These are phyloP conservation scores for Podospora pseudoanserina DNA, from an alignment of 495 filamentous ascomycete species.

Conservation along the genomic window DNA sequence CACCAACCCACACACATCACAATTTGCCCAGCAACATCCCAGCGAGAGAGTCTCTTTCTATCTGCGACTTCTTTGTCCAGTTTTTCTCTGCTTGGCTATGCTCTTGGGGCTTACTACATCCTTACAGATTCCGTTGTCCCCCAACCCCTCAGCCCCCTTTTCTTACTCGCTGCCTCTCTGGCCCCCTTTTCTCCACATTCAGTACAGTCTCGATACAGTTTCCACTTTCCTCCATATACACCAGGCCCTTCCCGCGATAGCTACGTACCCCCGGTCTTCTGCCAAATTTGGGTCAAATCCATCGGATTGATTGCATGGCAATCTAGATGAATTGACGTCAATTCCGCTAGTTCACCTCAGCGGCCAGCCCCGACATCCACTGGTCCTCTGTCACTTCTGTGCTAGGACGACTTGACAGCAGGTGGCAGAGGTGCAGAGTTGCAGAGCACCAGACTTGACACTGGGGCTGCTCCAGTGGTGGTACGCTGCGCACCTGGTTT, in stretches of 20 bases:
- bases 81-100: neutral
- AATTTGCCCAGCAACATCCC: neutral
- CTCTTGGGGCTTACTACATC: neutral
- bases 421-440: conserved; percentile 19
- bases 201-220: conserved; percentile 45
- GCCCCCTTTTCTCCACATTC: conserved; percentile 7
- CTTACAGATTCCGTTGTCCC: neutral
- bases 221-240: conserved; percentile 51
- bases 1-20: neutral
- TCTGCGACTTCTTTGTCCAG: neutral
- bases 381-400: neutral
- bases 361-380: conserved; percentile 18
- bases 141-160: conserved; percentile 1
- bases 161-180: neutral
- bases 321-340: conserved; percentile 39
- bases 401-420: conserved; percentile 9
- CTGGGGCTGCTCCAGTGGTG: neutral
- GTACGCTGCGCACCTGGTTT: conserved; percentile 26
- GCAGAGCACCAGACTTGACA: conserved; percentile 11
- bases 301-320: conserved; percentile 33
- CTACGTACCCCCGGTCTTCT: conserved; percentile 19
- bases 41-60: neutral
- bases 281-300: conserved; percentile 31
- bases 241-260: conserved; percentile 2
- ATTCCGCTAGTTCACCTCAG: conserved; percentile 24